Conservation (phyloP, 768 basidiomycete genomes). For the Pleurotus tuoliensis region DNA sequence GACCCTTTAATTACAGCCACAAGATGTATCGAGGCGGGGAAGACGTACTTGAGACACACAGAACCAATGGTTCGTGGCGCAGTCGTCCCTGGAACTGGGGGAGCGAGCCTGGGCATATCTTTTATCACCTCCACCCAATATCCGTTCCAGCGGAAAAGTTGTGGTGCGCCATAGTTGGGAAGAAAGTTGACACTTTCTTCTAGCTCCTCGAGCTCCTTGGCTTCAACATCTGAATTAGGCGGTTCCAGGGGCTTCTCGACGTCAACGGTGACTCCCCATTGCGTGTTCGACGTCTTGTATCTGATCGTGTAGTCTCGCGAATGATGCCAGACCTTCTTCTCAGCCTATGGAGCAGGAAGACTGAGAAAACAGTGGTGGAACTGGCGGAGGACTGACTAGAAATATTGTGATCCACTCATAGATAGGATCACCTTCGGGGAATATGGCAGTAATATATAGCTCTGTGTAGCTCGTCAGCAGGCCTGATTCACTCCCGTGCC, state of each 20-base stretch:
- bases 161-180: slow-evolving; percentile 34
- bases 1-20: no score
- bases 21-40: no score
- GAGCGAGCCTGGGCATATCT: not conserved
- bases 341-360: slow-evolving; percentile 24
- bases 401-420: slow-evolving; percentile 47
- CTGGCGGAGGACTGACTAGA: slow-evolving; percentile 25
- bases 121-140: slow-evolving; percentile 36
- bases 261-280: slow-evolving; percentile 30
- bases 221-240: no score
- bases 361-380: not conserved
- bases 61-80: not conserved
- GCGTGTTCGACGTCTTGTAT: slow-evolving; percentile 33
- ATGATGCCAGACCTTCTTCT: slow-evolving; percentile 39
- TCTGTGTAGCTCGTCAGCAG: slow-evolving; percentile 21
- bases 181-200: slow-evolving; percentile 36
- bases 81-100: not conserved
- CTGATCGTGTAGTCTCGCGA: slow-evolving; percentile 37
- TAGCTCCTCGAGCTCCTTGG: not conserved
- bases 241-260: slow-evolving; percentile 11
- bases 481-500: not conserved
- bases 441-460: slow-evolving; percentile 40
- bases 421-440: slow-evolving; percentile 40
- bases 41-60: not conserved
- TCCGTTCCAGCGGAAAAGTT: slow-evolving; percentile 41